Conservation (phyloP, 495 filamentous ascomycete genomes). For the Talaromyces trachyspermus region DNA sequence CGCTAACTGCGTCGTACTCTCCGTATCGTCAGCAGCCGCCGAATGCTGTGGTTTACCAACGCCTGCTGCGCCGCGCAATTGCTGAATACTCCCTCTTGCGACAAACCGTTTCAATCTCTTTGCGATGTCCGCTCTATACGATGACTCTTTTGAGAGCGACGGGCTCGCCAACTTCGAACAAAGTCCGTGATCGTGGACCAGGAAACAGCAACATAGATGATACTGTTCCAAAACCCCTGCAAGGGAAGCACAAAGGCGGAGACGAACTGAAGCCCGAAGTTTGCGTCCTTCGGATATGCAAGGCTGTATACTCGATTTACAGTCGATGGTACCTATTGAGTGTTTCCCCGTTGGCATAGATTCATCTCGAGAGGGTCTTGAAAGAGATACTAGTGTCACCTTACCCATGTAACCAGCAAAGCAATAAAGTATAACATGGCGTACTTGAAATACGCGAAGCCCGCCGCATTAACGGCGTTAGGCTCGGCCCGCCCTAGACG, state of each 20-base stretch:
- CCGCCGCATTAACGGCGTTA: slow-evolving; percentile 30
- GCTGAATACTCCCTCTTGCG: not conserved
- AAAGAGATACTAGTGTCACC: too few relatives aligned
- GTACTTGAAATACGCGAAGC: slow-evolving; percentile 77
- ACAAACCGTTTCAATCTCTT: not conserved
- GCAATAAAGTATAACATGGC: slow-evolving; percentile 82
- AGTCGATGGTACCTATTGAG: slow-evolving; percentile 62
- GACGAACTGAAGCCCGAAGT: slow-evolving; percentile 57
- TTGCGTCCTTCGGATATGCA: slow-evolving; percentile 42
- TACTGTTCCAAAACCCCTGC: slow-evolving; percentile 81
- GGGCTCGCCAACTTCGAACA: slow-evolving; percentile 9
- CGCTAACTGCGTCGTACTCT: slow-evolving; percentile 6
- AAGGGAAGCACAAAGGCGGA: slow-evolving; percentile 71
- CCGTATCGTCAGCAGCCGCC: not conserved
- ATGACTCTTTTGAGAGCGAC: not conserved
- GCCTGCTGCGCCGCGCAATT: too few relatives aligned
- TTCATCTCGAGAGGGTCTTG: too few relatives aligned
- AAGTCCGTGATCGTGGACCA: slow-evolving; percentile 27
- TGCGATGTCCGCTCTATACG: not conserved
- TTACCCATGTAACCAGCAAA: slow-evolving; percentile 72
- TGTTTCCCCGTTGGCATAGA: too few relatives aligned
- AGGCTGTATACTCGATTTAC: slow-evolving; percentile 70
- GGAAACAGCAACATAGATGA: slow-evolving; percentile 69
- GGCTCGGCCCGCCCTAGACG: slow-evolving; percentile 17
- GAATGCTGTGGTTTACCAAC: too few relatives aligned